Evolutionary conservation across 176 grass and related monocot species (phyloP).

Genomic region (Triticum urartu): DNA sequence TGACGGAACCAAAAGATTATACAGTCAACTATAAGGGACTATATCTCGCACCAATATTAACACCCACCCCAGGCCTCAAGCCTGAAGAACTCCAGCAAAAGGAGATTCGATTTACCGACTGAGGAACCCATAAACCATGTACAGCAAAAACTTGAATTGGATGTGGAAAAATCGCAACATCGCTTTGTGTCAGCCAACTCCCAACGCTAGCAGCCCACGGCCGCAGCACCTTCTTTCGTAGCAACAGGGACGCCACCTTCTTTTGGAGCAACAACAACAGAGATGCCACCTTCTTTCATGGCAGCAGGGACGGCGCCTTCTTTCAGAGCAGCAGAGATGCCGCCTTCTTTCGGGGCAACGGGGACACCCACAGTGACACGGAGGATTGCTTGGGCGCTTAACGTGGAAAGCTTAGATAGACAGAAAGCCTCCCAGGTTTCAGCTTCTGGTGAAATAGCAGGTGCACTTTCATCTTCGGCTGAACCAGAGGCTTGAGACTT

Average conservation of each 20-base stretch:
- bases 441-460: conserved; percentile 26
- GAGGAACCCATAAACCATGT: conserved; percentile 51
- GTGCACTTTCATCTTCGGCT: conserved; percentile 13
- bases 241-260: conserved; percentile 18
- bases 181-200: conserved; percentile 18
- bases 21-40: conserved; percentile 30
- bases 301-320: conserved; percentile 34
- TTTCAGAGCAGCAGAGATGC: conserved; percentile 56
- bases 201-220: conserved; percentile 51
- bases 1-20: conserved; percentile 25
- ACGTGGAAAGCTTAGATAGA: conserved; percentile 62
- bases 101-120: not conserved
- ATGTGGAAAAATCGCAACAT: conserved; percentile 13
- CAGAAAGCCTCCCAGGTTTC: conserved; percentile 90
- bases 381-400: conserved; percentile 85
- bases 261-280: conserved; percentile 39
- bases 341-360: conserved; percentile 57
- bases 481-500: conserved; percentile 44
- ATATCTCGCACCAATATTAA: conserved; percentile 49
- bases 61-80: conserved; percentile 25
- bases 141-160: conserved; percentile 46
- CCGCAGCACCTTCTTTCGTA: not conserved
- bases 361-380: conserved; percentile 63
- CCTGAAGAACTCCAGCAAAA: conserved; percentile 22
- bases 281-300: not conserved